Evolutionary conservation across 306 rosid species (phyloP).

Genomic region (Sindora glabra): DNA sequence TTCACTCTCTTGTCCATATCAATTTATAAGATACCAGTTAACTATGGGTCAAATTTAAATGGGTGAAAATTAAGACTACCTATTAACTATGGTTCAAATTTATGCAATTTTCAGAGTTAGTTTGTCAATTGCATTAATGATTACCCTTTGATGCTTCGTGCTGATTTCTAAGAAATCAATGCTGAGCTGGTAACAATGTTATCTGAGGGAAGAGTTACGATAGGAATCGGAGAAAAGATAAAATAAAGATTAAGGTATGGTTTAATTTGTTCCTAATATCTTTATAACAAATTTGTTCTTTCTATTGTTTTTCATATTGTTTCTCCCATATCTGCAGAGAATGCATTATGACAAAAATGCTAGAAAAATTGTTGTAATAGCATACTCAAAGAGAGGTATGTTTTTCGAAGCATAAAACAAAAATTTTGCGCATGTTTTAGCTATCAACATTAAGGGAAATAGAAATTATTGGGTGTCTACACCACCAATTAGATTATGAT

Average conservation of each 20-base stretch:
- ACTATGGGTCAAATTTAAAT: no score
- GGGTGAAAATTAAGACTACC: no score
- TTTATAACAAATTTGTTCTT: no score
- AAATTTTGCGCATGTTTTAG: background rate
- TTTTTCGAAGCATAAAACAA: background rate
- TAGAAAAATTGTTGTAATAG: conserved; percentile 64
- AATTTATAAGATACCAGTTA: no score
- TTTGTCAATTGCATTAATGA: no score
- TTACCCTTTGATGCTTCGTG: no score
- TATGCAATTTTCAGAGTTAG: no score
- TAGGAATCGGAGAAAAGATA: no score
- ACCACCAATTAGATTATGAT: background rate
- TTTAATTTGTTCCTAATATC: no score
- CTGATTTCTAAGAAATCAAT: conserved; percentile 84
- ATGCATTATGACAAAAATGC: conserved; percentile 93
- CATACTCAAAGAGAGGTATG: conserved; percentile 61
- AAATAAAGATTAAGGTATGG: no score
- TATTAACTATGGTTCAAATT: no score
- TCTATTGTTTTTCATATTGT: conserved; percentile 13
- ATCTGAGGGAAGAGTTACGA: conserved; percentile 81
- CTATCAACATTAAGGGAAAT: background rate
- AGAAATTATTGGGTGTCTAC: background rate
- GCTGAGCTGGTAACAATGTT: conserved; percentile 48
- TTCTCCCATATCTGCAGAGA: conserved; percentile 41
- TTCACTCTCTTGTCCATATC: no score